Conservation (phyloP, 768 basidiomycete genomes). For the Hysterangium stoloniferum region DNA sequence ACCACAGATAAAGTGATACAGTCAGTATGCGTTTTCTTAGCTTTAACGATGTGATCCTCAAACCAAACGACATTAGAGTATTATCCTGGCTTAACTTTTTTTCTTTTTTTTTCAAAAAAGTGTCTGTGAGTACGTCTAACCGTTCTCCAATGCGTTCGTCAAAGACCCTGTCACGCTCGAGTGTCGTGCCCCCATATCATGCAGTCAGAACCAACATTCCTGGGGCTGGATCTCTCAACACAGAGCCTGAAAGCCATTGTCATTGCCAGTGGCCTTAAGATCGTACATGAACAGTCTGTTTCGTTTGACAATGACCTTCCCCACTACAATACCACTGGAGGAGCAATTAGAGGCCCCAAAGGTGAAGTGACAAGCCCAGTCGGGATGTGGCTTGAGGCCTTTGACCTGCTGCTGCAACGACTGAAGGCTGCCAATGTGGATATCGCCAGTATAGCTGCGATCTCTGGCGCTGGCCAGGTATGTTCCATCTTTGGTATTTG, state of each 20-base stretch:
- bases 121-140: too few species aligned
- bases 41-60: too few species aligned
- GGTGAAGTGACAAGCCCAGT: constrained; percentile 79
- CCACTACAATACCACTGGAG: constrained; percentile 55
- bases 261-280: constrained; percentile 44
- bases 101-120: too few species aligned
- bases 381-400: constrained; percentile 76
- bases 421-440: constrained; percentile 54
- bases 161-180: neutral
- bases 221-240: constrained; percentile 82
- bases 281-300: constrained; percentile 64
- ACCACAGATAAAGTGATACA: too few species aligned
- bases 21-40: too few species aligned
- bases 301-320: constrained; percentile 79
- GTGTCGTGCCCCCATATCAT: neutral
- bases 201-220: constrained; percentile 34
- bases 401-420: constrained; percentile 66
- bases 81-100: too few species aligned
- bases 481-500: constrained; percentile 11
- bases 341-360: constrained; percentile 54
- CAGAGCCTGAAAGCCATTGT: constrained; percentile 78
- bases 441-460: constrained; percentile 47
- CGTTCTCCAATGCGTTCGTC: too few species aligned
- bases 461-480: constrained; percentile 79
- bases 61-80: too few species aligned